Percentiles rank a stretch among this genome's conserved stretches.
Conservation (phyloP, 208 protist species). For the Trypanosoma grayi region DNA sequence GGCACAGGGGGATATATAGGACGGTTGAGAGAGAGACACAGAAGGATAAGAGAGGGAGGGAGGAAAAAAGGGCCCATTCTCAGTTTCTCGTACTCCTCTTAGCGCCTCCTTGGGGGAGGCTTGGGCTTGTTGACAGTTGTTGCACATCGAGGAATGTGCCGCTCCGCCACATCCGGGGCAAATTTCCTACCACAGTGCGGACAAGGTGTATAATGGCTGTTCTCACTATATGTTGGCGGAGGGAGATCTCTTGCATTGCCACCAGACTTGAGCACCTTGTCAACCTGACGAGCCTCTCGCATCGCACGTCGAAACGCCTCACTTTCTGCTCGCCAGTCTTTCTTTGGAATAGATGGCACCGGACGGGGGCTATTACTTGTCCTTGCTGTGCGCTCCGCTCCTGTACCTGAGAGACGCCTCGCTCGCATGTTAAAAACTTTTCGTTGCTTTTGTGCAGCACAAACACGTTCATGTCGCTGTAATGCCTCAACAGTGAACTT, state of each 20-base stretch:
- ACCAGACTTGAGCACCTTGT: constrained; percentile 73
- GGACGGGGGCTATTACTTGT: neutral
- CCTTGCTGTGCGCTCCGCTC: constrained; percentile 11
- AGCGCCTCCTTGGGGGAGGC: constrained; percentile 66
- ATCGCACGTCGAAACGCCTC: constrained; percentile 74
- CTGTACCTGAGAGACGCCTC: constrained; percentile 43
- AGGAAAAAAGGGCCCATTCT: neutral
- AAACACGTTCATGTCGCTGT: constrained; percentile 66
- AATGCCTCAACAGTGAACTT: constrained; percentile 72
- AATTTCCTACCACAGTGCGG: constrained; percentile 88
- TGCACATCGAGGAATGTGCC: constrained; percentile 87
- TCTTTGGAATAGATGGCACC: constrained; percentile 30
- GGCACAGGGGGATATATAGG: too few species aligned
- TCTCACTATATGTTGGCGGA: constrained; percentile 83
- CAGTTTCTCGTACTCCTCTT: constrained; percentile 3
- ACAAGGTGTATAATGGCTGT: constrained; percentile 83
- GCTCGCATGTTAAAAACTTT: constrained; percentile 79
- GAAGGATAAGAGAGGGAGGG: too few species aligned
- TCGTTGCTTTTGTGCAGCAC: constrained; percentile 53
- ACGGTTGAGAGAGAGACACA: too few species aligned
- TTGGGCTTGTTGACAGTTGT: constrained; percentile 81
- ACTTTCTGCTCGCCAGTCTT: constrained; percentile 84
- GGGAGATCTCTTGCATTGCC: constrained; percentile 73
- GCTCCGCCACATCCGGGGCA: constrained; percentile 68
- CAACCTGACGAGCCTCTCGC: constrained; percentile 73